A percentile compares a stretch with the other conserved stretches of the same genome.
phyloP scores from a whole-genome alignment of 768 basidiomycete genomes.

The Tulasnella sp. region DNA sequence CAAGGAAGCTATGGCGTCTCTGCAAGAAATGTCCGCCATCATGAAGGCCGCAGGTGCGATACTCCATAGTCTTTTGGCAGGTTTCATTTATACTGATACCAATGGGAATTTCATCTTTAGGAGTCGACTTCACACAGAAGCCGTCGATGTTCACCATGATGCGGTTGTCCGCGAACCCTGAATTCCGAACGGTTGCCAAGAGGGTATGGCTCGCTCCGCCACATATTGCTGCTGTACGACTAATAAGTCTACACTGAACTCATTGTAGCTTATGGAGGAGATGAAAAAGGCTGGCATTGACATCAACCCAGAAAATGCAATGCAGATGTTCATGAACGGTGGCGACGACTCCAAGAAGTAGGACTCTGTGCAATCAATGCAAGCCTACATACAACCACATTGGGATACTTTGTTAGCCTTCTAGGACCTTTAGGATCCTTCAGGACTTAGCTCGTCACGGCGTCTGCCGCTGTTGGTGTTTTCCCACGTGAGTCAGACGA shows the following conservation, averaged over 20 bases:
- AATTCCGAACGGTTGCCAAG: slow-evolving; percentile 13
- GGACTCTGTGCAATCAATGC: no score
- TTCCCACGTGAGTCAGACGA: no score
- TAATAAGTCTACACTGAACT: neutral
- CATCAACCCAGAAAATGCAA: neutral
- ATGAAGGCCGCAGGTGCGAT: neutral
- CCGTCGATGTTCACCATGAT: slow-evolving; percentile 14
- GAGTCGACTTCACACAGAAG: slow-evolving; percentile 3
- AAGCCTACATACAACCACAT: no score
- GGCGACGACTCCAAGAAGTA: neutral
- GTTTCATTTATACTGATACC: no score
- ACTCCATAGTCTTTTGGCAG: no score
- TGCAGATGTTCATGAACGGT: slow-evolving; percentile 2
- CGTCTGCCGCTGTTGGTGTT: no score
- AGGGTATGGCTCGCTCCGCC: neutral
- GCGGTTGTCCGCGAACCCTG: slow-evolving; percentile 7
- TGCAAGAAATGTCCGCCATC: slow-evolving; percentile 5
- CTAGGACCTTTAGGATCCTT: no score
- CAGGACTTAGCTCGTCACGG: no score
- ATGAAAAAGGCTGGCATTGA: slow-evolving; percentile 11
- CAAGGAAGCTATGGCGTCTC: slow-evolving; percentile 1
- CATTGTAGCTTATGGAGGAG: neutral
- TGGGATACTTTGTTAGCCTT: no score
- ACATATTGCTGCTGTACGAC: neutral
- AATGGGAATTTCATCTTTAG: neutral